Evolutionary conservation across 371 early-diverging fungal genomes (phyloP).

Genomic region (Parasitella parasitica): DNA sequence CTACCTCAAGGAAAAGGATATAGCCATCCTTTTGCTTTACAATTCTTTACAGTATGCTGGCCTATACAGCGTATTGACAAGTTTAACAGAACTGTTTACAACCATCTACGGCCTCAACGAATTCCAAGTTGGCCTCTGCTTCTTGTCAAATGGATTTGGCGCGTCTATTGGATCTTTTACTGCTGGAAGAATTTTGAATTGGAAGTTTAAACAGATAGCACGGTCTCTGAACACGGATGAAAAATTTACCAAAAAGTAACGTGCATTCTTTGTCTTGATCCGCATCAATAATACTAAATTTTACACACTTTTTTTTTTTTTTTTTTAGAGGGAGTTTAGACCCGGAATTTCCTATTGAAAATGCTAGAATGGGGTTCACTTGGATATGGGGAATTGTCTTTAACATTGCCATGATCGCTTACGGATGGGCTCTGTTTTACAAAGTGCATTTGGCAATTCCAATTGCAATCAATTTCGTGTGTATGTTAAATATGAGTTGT

Average conservation of each 20-base stretch:
- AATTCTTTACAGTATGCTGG: conserved; percentile 38
- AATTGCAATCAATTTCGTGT: conserved; percentile 28
- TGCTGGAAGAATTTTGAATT: conserved; percentile 31
- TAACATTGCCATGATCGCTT: conserved; percentile 29
- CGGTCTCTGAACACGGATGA: conserved; percentile 8
- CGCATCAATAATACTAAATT: too few relatives aligned
- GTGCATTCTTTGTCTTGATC: too few relatives aligned
- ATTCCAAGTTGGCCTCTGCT: conserved; percentile 31
- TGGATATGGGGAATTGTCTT: conserved; percentile 39
- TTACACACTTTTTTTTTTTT: too few relatives aligned
- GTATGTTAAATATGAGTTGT: conserved; percentile 17
- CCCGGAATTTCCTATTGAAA: conserved; percentile 34
- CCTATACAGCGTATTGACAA: conserved; percentile 33
- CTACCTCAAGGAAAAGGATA: conserved; percentile 38
- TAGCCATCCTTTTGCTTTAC: conserved; percentile 24
- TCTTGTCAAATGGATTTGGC: conserved; percentile 30
- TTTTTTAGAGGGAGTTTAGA: conserved; percentile 12
- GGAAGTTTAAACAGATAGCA: conserved; percentile 18
- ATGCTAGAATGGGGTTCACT: conserved; percentile 31
- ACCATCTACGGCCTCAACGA: conserved; percentile 21
- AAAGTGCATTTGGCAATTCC: conserved; percentile 29
- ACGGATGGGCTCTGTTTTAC: conserved; percentile 37
- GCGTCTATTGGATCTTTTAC: conserved; percentile 24
- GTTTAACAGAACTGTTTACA: conserved; percentile 24
- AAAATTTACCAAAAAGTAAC: conserved; percentile 11